Evolutionary conservation across 2,329 filamentous ascomycete genomes (phyloP), one percentile per base, ranked within the genome.

Genomic region (Capronia epimyces): DNA sequence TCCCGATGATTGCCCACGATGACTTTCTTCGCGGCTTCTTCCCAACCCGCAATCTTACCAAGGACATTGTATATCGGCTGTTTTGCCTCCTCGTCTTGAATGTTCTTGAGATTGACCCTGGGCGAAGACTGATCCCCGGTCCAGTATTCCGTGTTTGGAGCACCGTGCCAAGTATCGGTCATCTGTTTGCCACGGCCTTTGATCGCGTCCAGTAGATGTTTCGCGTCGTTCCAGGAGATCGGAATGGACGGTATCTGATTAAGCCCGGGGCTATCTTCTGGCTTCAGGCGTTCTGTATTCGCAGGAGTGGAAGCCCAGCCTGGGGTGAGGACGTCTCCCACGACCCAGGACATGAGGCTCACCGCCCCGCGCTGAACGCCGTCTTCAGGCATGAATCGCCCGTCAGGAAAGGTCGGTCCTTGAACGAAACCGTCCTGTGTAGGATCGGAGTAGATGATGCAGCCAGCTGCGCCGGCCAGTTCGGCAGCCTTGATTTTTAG

Each of bases 1-100:
- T 98, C 93, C 16, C 93, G 88, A 65, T 95, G 91, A 67, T 90
- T 96, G 45, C 93, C 93, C 49, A 98, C 79, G 50, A 96, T 84
- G 63, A 97, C 83, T 50, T 84, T 86, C 69, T 95, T 91, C 53
- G 86, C 80, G 1, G 77, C 76, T 65, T 93, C 84, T 69, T 97
- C 93, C 50, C 88, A 75, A n/a, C 93, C 93, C 10, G 77, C 72
- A 45, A 98, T 90, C 48, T 83, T 80, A 25, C 87, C 90, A 62
- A 95, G 82, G 0, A 97, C 82, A 64, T 98, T 98, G 79, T 88
- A 95, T 55, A 98, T 93, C 4, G 84, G 81, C 67, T 95, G 88
- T 64, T 86, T 77, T 51, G 86, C 79, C 10, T 82, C 78, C 65
- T 95, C 89, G 60, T 95, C 89, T 65, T 95, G 89, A 53, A 89